Base-by-base conservation (phyloP, 805 yeast genomes). In the Nakazawaea peltata region DNA sequence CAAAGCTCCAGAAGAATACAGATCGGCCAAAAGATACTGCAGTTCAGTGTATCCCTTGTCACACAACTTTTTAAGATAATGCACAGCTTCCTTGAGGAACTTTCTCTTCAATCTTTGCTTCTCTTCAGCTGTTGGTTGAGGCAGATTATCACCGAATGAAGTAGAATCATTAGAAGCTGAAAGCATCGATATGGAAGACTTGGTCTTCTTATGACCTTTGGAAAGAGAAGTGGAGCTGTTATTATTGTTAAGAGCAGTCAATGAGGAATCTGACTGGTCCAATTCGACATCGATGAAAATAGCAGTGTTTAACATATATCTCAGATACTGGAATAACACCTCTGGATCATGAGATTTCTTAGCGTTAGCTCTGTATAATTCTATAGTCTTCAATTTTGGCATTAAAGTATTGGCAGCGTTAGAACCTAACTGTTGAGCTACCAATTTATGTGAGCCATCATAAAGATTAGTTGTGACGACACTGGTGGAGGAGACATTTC, bases 1-100 rank as follows among this genome's bases (percentile, higher is more conserved):
- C 37, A 87, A 67, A 0, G 84, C 85, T 3, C 95, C 94, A 2
- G 90, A 77, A 10, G 88, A 71, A 54, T 79, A 79, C 0, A 90
- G 87, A 56, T 90, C 97, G n/a, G 78, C 98, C 21, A 92, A 61
- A 19, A 88, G 65, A 51, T 90, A 92, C 55, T 92, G 97, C 0
- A 97, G 94, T 35, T 90, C 95, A 1, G 80, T 69, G 46, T 78
- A 81, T 5, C 95, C 94, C 43, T 81, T 78, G 39, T 82, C 87
- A 14, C 87, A 65, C 29, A 88, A 67, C 45, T 74, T 74, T 45
- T 74, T 78, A 44, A 88, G 65, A 45, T 82, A 80, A 37, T 65
- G 63, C 15, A 71, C 63, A 0, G 96, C 90, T 52, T 92, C 97
- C 47, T 81, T 80, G 26, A 87, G 61, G 37, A 84, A 72, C 26